Conservation (phyloP, 768 basidiomycete species). For the Lyophyllum atratum region DNA sequence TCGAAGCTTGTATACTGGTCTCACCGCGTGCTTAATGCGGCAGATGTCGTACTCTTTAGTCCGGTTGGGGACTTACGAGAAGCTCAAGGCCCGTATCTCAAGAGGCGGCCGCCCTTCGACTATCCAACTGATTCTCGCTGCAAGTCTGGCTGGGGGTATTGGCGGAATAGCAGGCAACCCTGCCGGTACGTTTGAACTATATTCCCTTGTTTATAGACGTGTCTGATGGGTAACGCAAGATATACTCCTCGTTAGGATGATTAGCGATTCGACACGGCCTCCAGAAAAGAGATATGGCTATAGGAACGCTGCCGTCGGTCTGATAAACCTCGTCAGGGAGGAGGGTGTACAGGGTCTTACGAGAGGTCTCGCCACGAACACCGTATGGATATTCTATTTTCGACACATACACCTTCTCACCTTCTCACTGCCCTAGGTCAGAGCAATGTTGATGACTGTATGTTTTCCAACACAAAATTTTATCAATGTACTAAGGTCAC, state of each 20-base stretch:
- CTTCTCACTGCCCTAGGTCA: conserved; percentile 12
- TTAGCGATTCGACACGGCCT: conserved; percentile 78
- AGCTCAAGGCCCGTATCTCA: conserved; percentile 62
- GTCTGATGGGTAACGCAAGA: conserved; percentile 38
- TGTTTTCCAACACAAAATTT: conserved; percentile 4
- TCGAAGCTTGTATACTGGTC: conserved; percentile 76
- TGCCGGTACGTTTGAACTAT: conserved; percentile 46
- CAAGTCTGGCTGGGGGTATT: conserved; percentile 73
- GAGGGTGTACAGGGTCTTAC: conserved; percentile 73
- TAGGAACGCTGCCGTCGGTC: conserved; percentile 73
- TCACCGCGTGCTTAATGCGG: conserved; percentile 80
- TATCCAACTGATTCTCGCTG: conserved; percentile 58
- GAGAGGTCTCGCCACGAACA: conserved; percentile 79
- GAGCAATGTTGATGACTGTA: conserved; percentile 19
- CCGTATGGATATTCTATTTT: conserved; percentile 42
- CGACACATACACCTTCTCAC: not conserved
- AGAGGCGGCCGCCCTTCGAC: conserved; percentile 53
- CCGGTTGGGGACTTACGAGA: conserved; percentile 81
- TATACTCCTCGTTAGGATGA: conserved; percentile 83
- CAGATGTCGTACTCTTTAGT: conserved; percentile 94
- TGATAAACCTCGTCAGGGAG: conserved; percentile 61
- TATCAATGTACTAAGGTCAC: not conserved
- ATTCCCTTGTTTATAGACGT: not conserved
- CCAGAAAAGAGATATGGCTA: conserved; percentile 78
- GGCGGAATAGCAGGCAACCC: conserved; percentile 89